phyloP scores from a whole-genome alignment of 2,329 filamentous ascomycete genomes.

The Hypoxylon sp. region DNA sequence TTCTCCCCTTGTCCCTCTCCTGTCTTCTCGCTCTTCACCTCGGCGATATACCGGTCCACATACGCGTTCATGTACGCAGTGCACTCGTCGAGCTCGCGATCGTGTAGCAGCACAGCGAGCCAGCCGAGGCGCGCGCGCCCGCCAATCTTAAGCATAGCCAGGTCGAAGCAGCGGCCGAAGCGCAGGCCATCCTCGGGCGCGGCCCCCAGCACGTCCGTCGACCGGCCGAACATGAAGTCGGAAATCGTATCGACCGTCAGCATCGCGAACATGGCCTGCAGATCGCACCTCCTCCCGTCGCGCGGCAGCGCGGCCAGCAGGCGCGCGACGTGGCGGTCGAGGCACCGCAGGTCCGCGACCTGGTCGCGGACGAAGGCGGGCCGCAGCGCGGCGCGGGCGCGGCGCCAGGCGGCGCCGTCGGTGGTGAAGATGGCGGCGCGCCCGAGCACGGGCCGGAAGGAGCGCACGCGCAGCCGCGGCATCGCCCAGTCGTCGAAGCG shows the following conservation, averaged over 20 bases:
- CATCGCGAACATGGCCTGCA: constrained; percentile 70
- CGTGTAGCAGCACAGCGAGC: constrained; percentile 46
- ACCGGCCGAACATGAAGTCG: constrained; percentile 66
- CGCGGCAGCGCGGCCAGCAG: constrained; percentile 66
- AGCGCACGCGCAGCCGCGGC: constrained; percentile 47
- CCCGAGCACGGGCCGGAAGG: constrained; percentile 56
- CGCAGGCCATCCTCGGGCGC: constrained; percentile 48
- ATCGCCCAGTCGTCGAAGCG: constrained; percentile 60
- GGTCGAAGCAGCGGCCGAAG: constrained; percentile 61
- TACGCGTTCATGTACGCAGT: constrained; percentile 55
- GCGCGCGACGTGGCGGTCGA: constrained; percentile 73
- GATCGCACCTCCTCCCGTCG: constrained; percentile 63
- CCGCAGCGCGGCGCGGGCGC: constrained; percentile 59
- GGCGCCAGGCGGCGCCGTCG: constrained; percentile 62
- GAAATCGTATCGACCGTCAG: constrained; percentile 73
- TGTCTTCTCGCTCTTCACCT: constrained; percentile 48
- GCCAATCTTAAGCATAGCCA: constrained; percentile 52
- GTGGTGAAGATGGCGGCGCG: constrained; percentile 61
- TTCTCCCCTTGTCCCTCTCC: constrained; percentile 43
- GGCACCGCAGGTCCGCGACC: constrained; percentile 72
- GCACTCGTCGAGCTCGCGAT: constrained; percentile 50
- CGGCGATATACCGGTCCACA: constrained; percentile 50
- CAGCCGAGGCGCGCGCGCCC: constrained; percentile 52
- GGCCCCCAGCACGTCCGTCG: constrained; percentile 50
- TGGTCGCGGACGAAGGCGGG: constrained; percentile 63